phyloP scores from a whole-genome alignment of 2,329 filamentous ascomycete species.

The Fusarium piperis region DNA sequence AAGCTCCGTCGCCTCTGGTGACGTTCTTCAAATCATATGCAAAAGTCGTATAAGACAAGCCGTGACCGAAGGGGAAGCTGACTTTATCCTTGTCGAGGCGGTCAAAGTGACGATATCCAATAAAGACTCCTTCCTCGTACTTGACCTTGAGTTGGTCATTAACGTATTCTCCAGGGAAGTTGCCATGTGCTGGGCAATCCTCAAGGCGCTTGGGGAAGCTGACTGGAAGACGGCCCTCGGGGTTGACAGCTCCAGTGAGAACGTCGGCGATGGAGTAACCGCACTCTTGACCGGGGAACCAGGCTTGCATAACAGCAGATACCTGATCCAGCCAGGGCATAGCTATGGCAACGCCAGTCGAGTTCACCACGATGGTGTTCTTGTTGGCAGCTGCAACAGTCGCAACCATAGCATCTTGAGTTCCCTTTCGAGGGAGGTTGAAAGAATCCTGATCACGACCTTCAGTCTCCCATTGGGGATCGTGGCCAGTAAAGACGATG shows the following conservation, averaged over 20 bases:
- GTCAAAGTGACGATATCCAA: conserved; percentile 75
- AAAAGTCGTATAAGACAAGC: conserved; percentile 74
- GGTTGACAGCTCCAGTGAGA: conserved; percentile 70
- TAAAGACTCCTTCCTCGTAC: conserved; percentile 74
- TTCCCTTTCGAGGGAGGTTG: conserved; percentile 65
- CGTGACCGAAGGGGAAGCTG: conserved; percentile 73
- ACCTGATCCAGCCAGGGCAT: conserved; percentile 65
- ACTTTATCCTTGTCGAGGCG: conserved; percentile 61
- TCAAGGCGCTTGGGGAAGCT: conserved; percentile 68
- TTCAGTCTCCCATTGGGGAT: conserved; percentile 59
- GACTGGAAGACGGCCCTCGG: conserved; percentile 70
- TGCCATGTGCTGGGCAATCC: conserved; percentile 72
- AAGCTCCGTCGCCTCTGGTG: conserved; percentile 59
- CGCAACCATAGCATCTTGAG: conserved; percentile 65
- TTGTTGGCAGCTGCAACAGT: conserved; percentile 65
- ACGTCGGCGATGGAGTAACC: conserved; percentile 74
- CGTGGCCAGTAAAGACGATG: conserved; percentile 65
- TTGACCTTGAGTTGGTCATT: conserved; percentile 52
- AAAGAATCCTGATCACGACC: conserved; percentile 76
- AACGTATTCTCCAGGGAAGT: conserved; percentile 60
- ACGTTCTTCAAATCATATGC: conserved; percentile 57
- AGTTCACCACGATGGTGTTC: conserved; percentile 69
- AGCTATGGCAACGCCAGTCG: conserved; percentile 68
- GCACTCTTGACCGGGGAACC: conserved; percentile 75
- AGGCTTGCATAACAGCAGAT: conserved; percentile 69